phyloP scores from a whole-genome alignment of 1,139 yeast genomes.

The Hyphopichia buzzinii region DNA sequence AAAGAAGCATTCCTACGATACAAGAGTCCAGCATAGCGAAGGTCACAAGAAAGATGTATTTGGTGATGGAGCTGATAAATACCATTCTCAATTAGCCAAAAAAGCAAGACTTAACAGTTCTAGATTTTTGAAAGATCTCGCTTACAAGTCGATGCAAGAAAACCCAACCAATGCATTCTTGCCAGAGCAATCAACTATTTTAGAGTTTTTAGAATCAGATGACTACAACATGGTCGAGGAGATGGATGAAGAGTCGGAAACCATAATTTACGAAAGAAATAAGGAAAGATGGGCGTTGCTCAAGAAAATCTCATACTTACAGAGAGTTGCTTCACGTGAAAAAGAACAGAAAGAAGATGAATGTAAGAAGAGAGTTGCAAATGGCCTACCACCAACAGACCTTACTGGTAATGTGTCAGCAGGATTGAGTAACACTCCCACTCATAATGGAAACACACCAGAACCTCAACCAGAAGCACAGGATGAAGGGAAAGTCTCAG shows the following conservation, averaged over 20 bases:
- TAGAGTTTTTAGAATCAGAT: conserved; percentile 51
- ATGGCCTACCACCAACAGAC: conserved; percentile 27
- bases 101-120: conserved; percentile 55
- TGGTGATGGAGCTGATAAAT: conserved; percentile 72
- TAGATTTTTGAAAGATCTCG: conserved; percentile 53
- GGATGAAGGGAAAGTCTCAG: not conserved
- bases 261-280: conserved; percentile 43
- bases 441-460: not conserved
- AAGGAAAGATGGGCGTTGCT: conserved; percentile 65
- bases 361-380: conserved; percentile 28
- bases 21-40: conserved; percentile 68
- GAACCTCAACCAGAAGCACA: not conserved
- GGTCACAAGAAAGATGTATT: conserved; percentile 69
- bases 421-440: not conserved
- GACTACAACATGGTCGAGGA: conserved; percentile 34
- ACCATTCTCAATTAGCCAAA: conserved; percentile 43
- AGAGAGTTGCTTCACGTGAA: conserved; percentile 53
- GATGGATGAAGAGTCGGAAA: conserved; percentile 42
- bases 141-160: conserved; percentile 43
- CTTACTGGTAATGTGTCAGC: not conserved
- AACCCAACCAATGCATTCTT: conserved; percentile 42
- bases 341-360: conserved; percentile 33
- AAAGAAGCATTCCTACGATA: conserved; percentile 77
- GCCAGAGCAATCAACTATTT: conserved; percentile 58
- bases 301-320: conserved; percentile 67